Base-by-base conservation (phyloP, 83 land plant species). In the Picea engelmannii region DNA sequence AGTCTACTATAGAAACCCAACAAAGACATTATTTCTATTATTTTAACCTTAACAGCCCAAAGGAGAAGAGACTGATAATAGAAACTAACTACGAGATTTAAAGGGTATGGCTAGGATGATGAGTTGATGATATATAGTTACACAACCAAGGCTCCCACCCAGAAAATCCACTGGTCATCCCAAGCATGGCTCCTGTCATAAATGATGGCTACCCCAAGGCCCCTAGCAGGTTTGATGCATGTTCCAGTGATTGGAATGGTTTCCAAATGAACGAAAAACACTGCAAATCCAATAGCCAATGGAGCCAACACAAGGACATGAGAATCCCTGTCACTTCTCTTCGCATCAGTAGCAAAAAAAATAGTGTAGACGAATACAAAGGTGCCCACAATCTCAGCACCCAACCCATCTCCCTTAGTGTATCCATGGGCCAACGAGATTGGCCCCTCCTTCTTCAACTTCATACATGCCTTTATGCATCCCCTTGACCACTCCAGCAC, bases 401-500 rank as follows among this genome's bases (percentile, higher is more conserved):
- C 84, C 25, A 87, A 66, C 18, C 89, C 89, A 59, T 77, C 78
- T 8, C 88, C 90, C 75, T 88, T 88, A 79, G 90, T 85, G 85
- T 83, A 88, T n/a, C 90, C 90, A 58, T 55, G 83, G 63, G 9
- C 63, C 17, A 88, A 85, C 6, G 31, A 40, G 35, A 11, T 88
- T 88, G 71, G 85, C 85, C 35, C 87, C 90, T 31, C 91, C 91
- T 49, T 78, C 85, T 2, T 76, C 38, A n/a, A 40, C 15, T 81
- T 80, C 65, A 62, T 89, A 89, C 44, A 38, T 74, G 2, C 76
- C 25, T 47, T 60, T 68, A 47, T 84, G 82, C 83, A 88, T 85
- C 20, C 92, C 92, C 83, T 90, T 90, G 71, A 85, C 90, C 4
- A 90, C 85, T 6, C 92, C 92, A 23, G 84, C 91, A 15, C 91